phyloP scores from a whole-genome alignment of 257 asterid genomes.

The Solanum chilense region DNA sequence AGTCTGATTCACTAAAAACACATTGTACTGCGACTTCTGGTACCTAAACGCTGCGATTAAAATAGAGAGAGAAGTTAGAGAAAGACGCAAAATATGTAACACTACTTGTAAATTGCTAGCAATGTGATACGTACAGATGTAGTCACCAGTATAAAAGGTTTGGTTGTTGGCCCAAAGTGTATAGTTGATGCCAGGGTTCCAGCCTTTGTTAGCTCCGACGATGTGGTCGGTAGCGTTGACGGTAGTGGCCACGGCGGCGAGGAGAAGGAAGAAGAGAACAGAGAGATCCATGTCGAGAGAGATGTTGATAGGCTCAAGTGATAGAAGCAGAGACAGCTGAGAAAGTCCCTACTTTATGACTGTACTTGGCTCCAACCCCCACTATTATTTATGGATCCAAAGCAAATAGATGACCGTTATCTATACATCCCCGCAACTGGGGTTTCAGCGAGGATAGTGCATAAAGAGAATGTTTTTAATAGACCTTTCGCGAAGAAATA shows the following conservation, averaged over 20 bases:
- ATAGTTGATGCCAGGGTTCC: constrained; percentile 92
- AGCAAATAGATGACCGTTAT: neutral
- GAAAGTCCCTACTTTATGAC: neutral
- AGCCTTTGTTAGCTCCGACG: constrained; percentile 85
- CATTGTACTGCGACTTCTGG: constrained; percentile 75
- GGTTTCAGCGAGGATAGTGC: neutral
- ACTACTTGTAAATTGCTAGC: neutral
- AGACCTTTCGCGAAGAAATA: neutral
- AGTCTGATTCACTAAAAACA: constrained; percentile 70
- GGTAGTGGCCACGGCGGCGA: constrained; percentile 24
- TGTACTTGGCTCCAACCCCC: neutral
- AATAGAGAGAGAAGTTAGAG: neutral
- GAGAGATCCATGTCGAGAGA: constrained; percentile 2
- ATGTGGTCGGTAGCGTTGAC: constrained; percentile 85
- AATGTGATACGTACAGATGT: constrained; percentile 41
- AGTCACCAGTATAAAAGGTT: constrained; percentile 78
- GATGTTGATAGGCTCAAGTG: constrained; percentile 19
- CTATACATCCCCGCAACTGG: neutral
- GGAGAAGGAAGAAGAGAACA: constrained; percentile 34
- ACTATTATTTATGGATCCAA: neutral
- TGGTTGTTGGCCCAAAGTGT: constrained; percentile 91
- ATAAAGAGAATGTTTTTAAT: neutral
- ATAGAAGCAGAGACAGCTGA: neutral
- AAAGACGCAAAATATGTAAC: neutral
- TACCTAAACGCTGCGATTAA: constrained; percentile 64